Base-by-base conservation (phyloP, 192 early-diverging fungal species). In the Umbelopsis ramanniana region DNA sequence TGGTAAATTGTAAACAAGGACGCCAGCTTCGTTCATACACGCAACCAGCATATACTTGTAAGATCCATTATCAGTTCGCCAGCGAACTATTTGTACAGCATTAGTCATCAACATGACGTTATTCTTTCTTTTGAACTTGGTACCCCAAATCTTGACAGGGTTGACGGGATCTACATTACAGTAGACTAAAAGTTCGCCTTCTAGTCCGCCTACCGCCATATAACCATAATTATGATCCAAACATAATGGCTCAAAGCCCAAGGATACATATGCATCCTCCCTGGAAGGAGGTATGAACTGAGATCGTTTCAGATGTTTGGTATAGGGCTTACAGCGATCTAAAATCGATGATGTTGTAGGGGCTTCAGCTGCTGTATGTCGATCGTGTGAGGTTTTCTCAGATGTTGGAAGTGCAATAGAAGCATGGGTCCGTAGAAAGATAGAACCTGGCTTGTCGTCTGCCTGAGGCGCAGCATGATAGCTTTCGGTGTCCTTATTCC, bases 191-290 rank as follows among this genome's bases (percentile, higher is more conserved):
- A 86, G 54, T 26, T 55, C 70, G 0, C 83, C 83, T 23, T 79
- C 76, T 12, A 67, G 14, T 3, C 76, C 67, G 66, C 85, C 85
- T 40, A 82, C 68, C 6, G 75, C 85, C 63, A 86, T 68, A 52
- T 84, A 86, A 3, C 85, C 85, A 53, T 79, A 84, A 12, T 72
- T 70, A 29, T 84, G 77, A 12, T 74, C 81, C 6, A 86, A 21
- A 46, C 85, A 84, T 17, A 86, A 35, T 23, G 83, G 85, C 35
- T 78, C 87, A 79, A 76, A 76, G 5, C 46, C 50, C 10, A 76
- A 50, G 6, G 63, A 15, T 9, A 81, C n/a, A 40, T 76, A 81
- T 0, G 79, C 67, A 33, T 70, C 45, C 12, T 70, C 57, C 5
- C 33, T 29, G 24, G 29, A 40, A 21, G 68, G 14, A 23, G 46